Conservation (phyloP, 1,139 yeast genomes). For the Entelexis sorbosivorans region DNA sequence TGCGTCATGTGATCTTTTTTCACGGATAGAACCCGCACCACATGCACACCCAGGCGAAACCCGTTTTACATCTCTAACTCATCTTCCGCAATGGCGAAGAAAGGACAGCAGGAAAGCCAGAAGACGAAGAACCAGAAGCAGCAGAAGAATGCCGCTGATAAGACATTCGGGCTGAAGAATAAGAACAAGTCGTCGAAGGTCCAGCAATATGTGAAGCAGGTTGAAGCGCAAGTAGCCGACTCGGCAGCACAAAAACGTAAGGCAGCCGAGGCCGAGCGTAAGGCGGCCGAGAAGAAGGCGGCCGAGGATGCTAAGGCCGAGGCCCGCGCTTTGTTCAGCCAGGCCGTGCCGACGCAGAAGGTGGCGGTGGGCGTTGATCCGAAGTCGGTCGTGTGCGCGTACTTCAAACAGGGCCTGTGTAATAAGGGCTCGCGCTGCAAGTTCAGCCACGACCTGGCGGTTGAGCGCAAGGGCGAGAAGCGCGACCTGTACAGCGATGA, state of each 20-base stretch:
- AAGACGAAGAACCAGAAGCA: conserved; percentile 57
- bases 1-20: conserved; percentile 1
- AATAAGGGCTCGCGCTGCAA: conserved; percentile 86
- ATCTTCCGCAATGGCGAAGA: conserved; percentile 40
- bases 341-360: conserved; percentile 60
- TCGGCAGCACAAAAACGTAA: conserved; percentile 46
- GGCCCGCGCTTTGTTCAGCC: conserved; percentile 65
- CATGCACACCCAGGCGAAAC: background rate
- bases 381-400: conserved; percentile 80
- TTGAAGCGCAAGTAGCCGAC: conserved; percentile 53
- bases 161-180: conserved; percentile 81
- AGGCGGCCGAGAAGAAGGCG: conserved; percentile 80
- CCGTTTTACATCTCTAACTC: background rate
- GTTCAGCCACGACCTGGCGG: conserved; percentile 78
- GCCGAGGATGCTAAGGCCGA: conserved; percentile 76
- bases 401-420: conserved; percentile 83
- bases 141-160: conserved; percentile 65
- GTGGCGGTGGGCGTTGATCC: conserved; percentile 98
- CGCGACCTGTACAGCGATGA: conserved; percentile 88
- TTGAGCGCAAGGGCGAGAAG: conserved; percentile 82
- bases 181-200: conserved; percentile 89
- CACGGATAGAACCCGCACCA: background rate
- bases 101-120: conserved; percentile 46
- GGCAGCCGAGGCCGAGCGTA: conserved; percentile 63
- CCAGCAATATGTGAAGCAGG: conserved; percentile 73